phyloP scores from a whole-genome alignment of 228 moss, liverwort and hornwort species.

The Sphagnum fallax region DNA sequence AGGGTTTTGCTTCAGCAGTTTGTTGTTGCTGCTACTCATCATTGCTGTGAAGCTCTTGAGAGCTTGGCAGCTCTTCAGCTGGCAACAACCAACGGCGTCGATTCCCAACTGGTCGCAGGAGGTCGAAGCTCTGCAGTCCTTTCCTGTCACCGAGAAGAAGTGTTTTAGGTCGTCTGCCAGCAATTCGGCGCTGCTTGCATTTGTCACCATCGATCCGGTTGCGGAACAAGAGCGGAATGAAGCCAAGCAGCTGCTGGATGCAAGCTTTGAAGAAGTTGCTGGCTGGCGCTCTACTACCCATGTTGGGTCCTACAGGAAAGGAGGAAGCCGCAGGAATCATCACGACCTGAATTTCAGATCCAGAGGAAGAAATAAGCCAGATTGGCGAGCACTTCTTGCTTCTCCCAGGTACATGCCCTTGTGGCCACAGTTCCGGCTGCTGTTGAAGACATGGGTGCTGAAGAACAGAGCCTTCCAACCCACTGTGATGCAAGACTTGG shows the following conservation, averaged over 20 bases:
- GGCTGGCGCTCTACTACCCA: background rate
- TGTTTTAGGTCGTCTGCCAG: too few relatives aligned
- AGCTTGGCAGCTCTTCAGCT: too few relatives aligned
- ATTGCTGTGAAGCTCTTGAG: too few relatives aligned
- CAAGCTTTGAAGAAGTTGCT: constrained; percentile 7
- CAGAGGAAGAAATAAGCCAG: constrained; percentile 8
- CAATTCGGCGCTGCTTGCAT: constrained; percentile 34
- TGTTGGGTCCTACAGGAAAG: constrained; percentile 3
- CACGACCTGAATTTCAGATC: background rate
- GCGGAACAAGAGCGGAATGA: constrained; percentile 23
- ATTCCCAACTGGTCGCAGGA: too few relatives aligned
- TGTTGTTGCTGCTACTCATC: too few relatives aligned
- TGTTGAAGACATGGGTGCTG: constrained; percentile 29
- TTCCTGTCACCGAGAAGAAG: too few relatives aligned
- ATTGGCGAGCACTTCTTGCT: constrained; percentile 33
- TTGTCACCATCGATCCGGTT: constrained; percentile 25
- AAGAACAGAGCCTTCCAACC: constrained; percentile 29
- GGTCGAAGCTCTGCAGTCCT: too few relatives aligned
- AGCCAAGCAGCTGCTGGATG: constrained; percentile 41
- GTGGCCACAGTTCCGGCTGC: constrained; percentile 43
- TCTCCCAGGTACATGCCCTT: constrained; percentile 20
- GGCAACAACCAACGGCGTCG: too few relatives aligned
- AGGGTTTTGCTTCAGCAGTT: too few relatives aligned
- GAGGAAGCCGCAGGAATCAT: background rate
- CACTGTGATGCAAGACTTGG: constrained; percentile 27